Evolutionary conservation across 2,329 filamentous ascomycete species (phyloP), one percentile per base, ranked within the genome.

Genomic region (Pestalotiopsis sp.): DNA sequence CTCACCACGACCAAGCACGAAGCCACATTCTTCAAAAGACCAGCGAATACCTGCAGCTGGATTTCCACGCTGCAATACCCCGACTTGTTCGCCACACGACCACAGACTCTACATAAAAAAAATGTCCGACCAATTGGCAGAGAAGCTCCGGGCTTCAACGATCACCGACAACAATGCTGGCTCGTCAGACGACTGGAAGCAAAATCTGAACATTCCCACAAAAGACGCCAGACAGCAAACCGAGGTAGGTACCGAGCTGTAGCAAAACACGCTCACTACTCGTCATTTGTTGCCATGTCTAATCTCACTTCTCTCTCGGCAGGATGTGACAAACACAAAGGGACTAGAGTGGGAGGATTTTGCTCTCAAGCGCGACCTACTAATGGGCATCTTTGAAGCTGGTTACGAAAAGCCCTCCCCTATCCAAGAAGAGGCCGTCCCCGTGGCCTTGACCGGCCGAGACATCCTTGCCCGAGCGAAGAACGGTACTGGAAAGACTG

Each of bases 371-470:
- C 89, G 96, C 79, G 93, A 97, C 79, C 85, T 99, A 70, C 90
- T 99, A 84, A 99, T 98, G 95, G 96, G 96, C 71, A 98, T 99
- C 74, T 99, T 98, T 81, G 96, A 99, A 85, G 96, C 96, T 74
- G 96, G 96, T 72, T 99, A 98, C 81, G 96, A 99, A 81, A 98
- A 97, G 84, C 96, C 96, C 17, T 99, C 96, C 68, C 96, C 96
- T 12, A 99, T 99, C 76, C 96, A 99, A 89, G 96, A 99, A 91
- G 96, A 98, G 84, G 94, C 96, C 67, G 98, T 99, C 77, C 96
- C 96, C 62, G 95, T 99, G 73, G 96, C 96, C 64, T 88, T 99
- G 68, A 97, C 95, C 62, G 96, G 96, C 68, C 90, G 95, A 82
- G 96, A 99, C 79, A 95, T 99, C 76, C 88, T 99, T 72, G 96